Percentiles rank a stretch among this genome's conserved stretches.
Evolutionary conservation across 768 basidiomycete species (phyloP).

Genomic region (Atractiella rhizophila): DNA sequence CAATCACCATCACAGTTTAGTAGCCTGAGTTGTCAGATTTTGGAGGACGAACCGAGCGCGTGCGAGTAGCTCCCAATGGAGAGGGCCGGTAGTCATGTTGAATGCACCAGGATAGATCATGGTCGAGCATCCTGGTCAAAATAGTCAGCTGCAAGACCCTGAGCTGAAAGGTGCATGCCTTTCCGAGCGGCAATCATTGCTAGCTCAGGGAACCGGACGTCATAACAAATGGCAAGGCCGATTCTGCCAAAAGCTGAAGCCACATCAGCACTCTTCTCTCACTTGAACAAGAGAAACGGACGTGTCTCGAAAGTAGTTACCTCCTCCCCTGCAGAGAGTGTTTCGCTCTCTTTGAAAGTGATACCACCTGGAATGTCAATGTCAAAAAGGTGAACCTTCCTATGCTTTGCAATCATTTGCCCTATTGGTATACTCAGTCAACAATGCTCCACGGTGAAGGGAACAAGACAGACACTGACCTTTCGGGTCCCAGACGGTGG

Average conservation of each 20-base stretch:
- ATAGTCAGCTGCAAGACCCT: neutral
- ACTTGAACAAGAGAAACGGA: slow-evolving; percentile 18
- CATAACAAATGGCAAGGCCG: slow-evolving; percentile 74
- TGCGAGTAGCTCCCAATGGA: slow-evolving; percentile 86
- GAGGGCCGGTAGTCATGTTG: slow-evolving; percentile 78
- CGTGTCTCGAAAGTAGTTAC: slow-evolving; percentile 72
- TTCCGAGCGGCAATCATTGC: slow-evolving; percentile 68
- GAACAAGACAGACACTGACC: too few relatives aligned
- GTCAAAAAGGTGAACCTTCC: slow-evolving; percentile 91
- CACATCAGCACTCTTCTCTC: slow-evolving; percentile 52
- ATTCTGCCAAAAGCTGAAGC: slow-evolving; percentile 74
- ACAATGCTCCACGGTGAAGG: too few relatives aligned
- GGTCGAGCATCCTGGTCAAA: slow-evolving; percentile 43
- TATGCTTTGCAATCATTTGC: slow-evolving; percentile 58
- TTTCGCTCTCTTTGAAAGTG: slow-evolving; percentile 39
- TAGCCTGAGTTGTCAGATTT: neutral
- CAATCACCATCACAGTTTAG: too few relatives aligned
- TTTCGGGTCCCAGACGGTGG: too few relatives aligned
- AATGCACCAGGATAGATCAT: slow-evolving; percentile 87
- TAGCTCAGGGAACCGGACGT: slow-evolving; percentile 80
- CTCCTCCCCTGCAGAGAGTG: slow-evolving; percentile 38
- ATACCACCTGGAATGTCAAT: slow-evolving; percentile 79
- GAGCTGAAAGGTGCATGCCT: slow-evolving; percentile 28
- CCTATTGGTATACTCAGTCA: slow-evolving; percentile 36
- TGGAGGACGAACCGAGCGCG: slow-evolving; percentile 37